Evolutionary conservation across 345 rosid species (phyloP), one percentile per base, ranked within the genome.

Genomic region (Kernera saxatilis): DNA sequence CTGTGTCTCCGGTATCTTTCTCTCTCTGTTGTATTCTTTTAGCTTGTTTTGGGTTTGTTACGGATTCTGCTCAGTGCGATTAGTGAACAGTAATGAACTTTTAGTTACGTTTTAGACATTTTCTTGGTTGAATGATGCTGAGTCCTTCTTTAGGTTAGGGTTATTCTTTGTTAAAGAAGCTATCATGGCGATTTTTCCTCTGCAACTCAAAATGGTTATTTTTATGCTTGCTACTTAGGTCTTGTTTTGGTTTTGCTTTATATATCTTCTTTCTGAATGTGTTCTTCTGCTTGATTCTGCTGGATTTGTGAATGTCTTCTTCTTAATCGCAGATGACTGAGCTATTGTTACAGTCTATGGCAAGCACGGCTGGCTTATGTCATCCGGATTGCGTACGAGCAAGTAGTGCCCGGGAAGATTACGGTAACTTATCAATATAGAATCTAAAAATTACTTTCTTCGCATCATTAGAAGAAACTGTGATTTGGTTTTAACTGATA

Each of bases 381-480:
- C 72, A 68, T 43, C 72, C 72, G 3, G 39, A 23, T 46, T 57
- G 74, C 19, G 18, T 14, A 29, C 52, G 32, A 41, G 72, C 72
- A 22, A 6, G 2, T 0, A 11, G n/a, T 21, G 51, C 9, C 25
- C 40, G 27, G 19, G 60, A 58, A 17, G 72, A 68, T 5, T 5
- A 23, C 32, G 49, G 65, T 69, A 69, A 44, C 25, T 21, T 13
- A 36, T 37, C 64, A 36, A 14, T 36, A 29, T 18, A 3, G 27
- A 64, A 18, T 6, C 5, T 21, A 9, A 15, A 65, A 2, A 1
- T 13, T 37, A 36, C 49, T n/a, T 59, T 56, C 21, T 59, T 25
- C n/a, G 9, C 22, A 33, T 55, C 26, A 10, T 33, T 55, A 3
- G 2, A 12, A 19, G 44, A 57, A 15, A 65, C 45, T 49, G 11